phyloP scores from a whole-genome alignment of 1,284 basidiomycete genomes.

The Phlebopus sp. region DNA sequence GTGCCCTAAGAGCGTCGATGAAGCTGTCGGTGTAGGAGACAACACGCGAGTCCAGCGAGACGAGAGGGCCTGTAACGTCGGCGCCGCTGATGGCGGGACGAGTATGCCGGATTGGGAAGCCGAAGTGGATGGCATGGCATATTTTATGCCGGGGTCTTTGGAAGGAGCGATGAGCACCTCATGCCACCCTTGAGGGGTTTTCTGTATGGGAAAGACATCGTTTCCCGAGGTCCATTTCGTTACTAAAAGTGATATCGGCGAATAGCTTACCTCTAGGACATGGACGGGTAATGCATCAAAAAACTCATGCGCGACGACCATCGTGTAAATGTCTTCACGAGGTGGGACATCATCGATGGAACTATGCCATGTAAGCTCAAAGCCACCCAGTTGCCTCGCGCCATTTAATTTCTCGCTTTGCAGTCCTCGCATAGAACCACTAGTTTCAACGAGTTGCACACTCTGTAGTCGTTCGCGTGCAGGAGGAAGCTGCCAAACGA shows the following conservation, averaged over 20 bases:
- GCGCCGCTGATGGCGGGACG: not conserved
- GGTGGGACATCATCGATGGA: slow-evolving; percentile 64
- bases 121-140: slow-evolving; percentile 22
- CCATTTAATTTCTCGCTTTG: slow-evolving; percentile 59
- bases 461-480: slow-evolving; percentile 42
- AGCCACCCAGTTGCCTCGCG: slow-evolving; percentile 28
- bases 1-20: slow-evolving; percentile 63
- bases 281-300: slow-evolving; percentile 97
- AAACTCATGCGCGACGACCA: slow-evolving; percentile 95
- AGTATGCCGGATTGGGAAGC: slow-evolving; percentile 3
- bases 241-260: not conserved
- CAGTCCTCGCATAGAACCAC: slow-evolving; percentile 58
- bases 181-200: slow-evolving; percentile 78
- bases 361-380: slow-evolving; percentile 71
- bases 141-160: slow-evolving; percentile 28
- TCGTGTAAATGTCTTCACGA: slow-evolving; percentile 66
- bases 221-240: not conserved
- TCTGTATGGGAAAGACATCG: slow-evolving; percentile 42
- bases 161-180: slow-evolving; percentile 76
- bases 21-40: slow-evolving; percentile 59
- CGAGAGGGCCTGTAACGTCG: slow-evolving; percentile 6
- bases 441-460: slow-evolving; percentile 83
- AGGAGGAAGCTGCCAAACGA: slow-evolving; percentile 50
- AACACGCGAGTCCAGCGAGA: slow-evolving; percentile 66
- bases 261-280: slow-evolving; percentile 69